These are phyloP conservation scores for Metschnikowia picachoensis DNA, from an alignment of 805 yeast species.

Conservation along the genomic window DNA sequence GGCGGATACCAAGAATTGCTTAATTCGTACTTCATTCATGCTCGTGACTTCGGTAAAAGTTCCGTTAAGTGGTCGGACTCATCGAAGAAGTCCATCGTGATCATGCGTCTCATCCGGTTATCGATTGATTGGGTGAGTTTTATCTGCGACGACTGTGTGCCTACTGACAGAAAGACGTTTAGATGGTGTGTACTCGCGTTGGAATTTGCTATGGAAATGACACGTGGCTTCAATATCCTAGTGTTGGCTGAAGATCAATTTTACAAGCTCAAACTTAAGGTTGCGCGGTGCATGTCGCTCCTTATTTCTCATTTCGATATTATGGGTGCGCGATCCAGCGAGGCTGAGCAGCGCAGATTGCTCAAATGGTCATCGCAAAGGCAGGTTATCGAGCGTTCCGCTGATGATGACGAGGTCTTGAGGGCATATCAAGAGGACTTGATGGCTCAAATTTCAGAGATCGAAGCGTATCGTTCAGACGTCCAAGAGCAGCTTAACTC, in stretches of 20 bases:
- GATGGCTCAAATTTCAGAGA: constrained; percentile 55
- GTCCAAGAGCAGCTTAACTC: constrained; percentile 41
- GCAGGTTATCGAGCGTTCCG: constrained; percentile 47
- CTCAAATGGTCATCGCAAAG: constrained; percentile 50
- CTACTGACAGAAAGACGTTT: constrained; percentile 86
- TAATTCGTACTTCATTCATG: constrained; percentile 69
- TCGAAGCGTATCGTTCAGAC: constrained; percentile 55
- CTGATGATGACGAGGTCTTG: constrained; percentile 37
- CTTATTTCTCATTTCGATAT: constrained; percentile 94
- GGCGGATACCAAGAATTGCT: constrained; percentile 72
- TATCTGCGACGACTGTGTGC: constrained; percentile 90
- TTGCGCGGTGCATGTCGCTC: constrained; percentile 91
- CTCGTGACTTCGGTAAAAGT: constrained; percentile 77
- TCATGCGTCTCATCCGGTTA: constrained; percentile 66
- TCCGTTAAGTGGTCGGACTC: constrained; percentile 63
- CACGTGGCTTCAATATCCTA: constrained; percentile 82
- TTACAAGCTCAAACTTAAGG: constrained; percentile 65
- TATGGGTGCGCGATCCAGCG: constrained; percentile 94
- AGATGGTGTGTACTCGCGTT: constrained; percentile 95
- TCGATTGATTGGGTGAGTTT: constrained; percentile 91
- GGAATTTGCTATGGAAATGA: constrained; percentile 94
- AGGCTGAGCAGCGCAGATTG: constrained; percentile 53
- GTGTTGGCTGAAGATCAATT: constrained; percentile 78
- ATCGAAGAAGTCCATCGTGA: constrained; percentile 60
- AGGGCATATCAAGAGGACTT: constrained; percentile 62